phyloP scores from a whole-genome alignment of 352 stramenopile genomes.

The Blastocystis sp. region DNA sequence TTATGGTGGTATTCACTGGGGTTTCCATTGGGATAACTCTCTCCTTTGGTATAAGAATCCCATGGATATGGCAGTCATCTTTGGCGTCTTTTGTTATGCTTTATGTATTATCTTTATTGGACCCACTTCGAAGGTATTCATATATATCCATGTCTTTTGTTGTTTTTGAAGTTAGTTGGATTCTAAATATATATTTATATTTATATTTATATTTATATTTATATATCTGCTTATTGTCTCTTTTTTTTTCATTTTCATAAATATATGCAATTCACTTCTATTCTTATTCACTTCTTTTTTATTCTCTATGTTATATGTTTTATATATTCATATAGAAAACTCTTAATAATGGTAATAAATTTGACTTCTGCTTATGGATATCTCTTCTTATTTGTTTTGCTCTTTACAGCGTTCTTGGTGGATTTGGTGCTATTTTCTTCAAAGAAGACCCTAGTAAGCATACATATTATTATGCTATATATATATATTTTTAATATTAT shows the following conservation, averaged over 20 bases:
- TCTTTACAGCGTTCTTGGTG: slow-evolving; percentile 31
- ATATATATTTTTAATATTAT: too few relatives aligned
- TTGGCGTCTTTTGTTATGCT: slow-evolving; percentile 29
- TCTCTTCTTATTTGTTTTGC: too few relatives aligned
- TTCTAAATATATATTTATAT: too few relatives aligned
- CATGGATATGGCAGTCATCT: slow-evolving; percentile 23
- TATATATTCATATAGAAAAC: too few relatives aligned
- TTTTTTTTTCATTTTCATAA: slow-evolving; percentile 3
- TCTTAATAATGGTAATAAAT: too few relatives aligned
- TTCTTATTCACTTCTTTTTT: slow-evolving; percentile 15
- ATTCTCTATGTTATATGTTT: too few relatives aligned
- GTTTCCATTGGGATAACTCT: slow-evolving; percentile 6
- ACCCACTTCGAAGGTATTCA: slow-evolving; percentile 31
- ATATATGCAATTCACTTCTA: slow-evolving; percentile 24
- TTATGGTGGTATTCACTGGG: slow-evolving; percentile 19
- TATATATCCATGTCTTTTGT: too few relatives aligned
- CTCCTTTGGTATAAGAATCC: slow-evolving; percentile 26
- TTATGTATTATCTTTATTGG: slow-evolving; percentile 21
- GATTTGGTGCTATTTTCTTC: slow-evolving; percentile 18
- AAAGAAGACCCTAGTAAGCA: slow-evolving; percentile 4
- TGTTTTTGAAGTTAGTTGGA: too few relatives aligned
- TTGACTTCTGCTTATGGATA: too few relatives aligned
- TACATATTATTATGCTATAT: too few relatives aligned
- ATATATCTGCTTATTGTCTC: too few relatives aligned
- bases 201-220: too few relatives aligned